These are phyloP conservation scores for Thyridium curvatum DNA, from an alignment of 2,329 filamentous ascomycete genomes.

Conservation along the genomic window DNA sequence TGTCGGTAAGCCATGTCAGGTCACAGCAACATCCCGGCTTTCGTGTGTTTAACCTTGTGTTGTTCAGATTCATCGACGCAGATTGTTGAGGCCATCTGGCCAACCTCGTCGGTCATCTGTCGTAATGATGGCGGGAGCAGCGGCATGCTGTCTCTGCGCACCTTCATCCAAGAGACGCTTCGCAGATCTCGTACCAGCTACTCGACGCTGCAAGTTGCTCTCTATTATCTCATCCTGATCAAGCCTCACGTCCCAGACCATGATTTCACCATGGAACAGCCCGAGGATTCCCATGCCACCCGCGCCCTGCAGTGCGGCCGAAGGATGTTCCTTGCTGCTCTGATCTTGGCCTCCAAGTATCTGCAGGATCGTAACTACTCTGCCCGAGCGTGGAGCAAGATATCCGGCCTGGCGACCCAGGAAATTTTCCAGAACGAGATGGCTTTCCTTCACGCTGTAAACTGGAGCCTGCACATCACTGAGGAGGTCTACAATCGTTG, in stretches of 20 bases:
- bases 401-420: conserved; percentile 84
- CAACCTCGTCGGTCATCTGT: conserved; percentile 74
- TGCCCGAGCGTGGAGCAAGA: conserved; percentile 96
- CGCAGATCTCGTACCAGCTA: conserved; percentile 94
- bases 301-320: conserved; percentile 90
- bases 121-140: conserved; percentile 66
- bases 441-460: conserved; percentile 80
- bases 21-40: conserved; percentile 18
- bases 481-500: conserved; percentile 85
- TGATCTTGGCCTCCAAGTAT: conserved; percentile 97
- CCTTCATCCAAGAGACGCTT: conserved; percentile 95
- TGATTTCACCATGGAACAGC: conserved; percentile 83
- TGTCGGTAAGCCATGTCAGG: conserved; percentile 68
- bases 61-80: conserved; percentile 89
- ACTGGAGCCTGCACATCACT: conserved; percentile 92
- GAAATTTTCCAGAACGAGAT: conserved; percentile 98
- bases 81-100: conserved; percentile 97
- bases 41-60: conserved; percentile 23
- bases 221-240: conserved; percentile 94
- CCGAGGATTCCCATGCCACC: conserved; percentile 61
- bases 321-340: conserved; percentile 91
- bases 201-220: conserved; percentile 90
- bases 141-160: conserved; percentile 81
- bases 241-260: conserved; percentile 79
- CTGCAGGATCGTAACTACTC: conserved; percentile 97